phyloP scores from a whole-genome alignment of 345 rosid genomes.

The Corchorus capsularis region DNA sequence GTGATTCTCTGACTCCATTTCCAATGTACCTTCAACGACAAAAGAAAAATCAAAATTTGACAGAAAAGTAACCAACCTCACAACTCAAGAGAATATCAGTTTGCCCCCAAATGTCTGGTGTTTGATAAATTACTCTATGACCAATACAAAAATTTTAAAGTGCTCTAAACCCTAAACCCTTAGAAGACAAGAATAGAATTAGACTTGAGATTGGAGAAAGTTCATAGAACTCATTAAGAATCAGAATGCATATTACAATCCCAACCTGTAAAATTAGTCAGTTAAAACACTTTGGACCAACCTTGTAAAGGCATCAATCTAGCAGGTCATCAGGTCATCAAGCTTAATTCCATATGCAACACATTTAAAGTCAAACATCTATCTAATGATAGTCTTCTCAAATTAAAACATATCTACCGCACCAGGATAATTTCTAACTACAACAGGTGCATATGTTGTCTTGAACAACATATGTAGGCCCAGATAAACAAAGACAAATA shows the following conservation, averaged over 20 bases:
- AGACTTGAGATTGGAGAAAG: not conserved
- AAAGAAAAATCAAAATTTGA: not conserved
- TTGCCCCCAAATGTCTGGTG: not conserved
- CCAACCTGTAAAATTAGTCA: not conserved
- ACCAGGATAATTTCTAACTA: not conserved
- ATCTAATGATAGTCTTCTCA: not conserved
- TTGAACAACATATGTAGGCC: not conserved
- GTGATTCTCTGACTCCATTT: conserved; percentile 99
- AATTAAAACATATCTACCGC: not conserved
- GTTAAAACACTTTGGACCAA: not conserved
- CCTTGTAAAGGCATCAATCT: not conserved
- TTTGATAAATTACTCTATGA: not conserved
- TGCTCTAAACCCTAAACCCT: not conserved
- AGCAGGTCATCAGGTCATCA: not conserved
- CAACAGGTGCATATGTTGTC: not conserved
- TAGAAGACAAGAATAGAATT: not conserved
- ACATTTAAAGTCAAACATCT: not conserved
- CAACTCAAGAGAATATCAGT: not conserved
- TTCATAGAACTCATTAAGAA: not conserved
- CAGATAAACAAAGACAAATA: not conserved
- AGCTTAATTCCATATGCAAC: not conserved
- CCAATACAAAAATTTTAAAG: not conserved
- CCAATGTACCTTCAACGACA: conserved; percentile 84
- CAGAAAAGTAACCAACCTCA: not conserved
- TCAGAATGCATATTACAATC: not conserved